Base-by-base conservation (phyloP, 495 filamentous ascomycete species). In the Penicillium daleae region DNA sequence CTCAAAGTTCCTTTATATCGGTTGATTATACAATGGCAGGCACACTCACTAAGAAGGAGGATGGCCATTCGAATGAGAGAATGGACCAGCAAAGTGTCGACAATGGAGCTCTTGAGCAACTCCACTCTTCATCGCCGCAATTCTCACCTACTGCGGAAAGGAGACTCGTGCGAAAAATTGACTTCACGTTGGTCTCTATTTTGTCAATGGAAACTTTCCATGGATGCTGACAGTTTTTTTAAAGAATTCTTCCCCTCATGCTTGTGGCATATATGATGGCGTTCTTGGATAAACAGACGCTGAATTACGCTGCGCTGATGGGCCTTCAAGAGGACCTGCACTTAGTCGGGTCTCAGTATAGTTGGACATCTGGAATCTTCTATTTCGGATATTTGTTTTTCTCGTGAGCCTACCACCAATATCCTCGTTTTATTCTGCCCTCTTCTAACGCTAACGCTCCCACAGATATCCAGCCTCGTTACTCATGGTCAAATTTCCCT, bases 381-480 rank as follows among this genome's bases (percentile, higher is more conserved):
- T 86, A 87, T 66, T 82, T 88, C 59, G 86, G 86, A 13, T 88
- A 83, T 63, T 66, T 89, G 9, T 69, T 71, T 21, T 78, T 74
- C 35, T 76, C 75, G 59, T 79, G 69, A 50, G 72, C 51, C 12
- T 12, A 9, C 12, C 10, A 37, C 3, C 1, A 0, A 12, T 5
- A 8, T n/a, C n/a, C n/a, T n/a, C n/a, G n/a, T n/a, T n/a, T n/a
- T n/a, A n/a, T 4, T 22, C 40, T 22, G 19, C 0, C 2, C 2
- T 26, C 7, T 7, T 29, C 46, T 50, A 13, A n/a, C 24, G 7
- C 6, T 50, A 6, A 27, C 9, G 24, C 8, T 27, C 12, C 15
- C 24, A 51, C n/a, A 66, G 66, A 2, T 64, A 64, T 27, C 67
- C 79, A 1, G 72, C 76, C 13, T 75, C 76, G 31, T 72, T 82